Conservation (phyloP, 768 basidiomycete species). For the Fomitopsis serialis region DNA sequence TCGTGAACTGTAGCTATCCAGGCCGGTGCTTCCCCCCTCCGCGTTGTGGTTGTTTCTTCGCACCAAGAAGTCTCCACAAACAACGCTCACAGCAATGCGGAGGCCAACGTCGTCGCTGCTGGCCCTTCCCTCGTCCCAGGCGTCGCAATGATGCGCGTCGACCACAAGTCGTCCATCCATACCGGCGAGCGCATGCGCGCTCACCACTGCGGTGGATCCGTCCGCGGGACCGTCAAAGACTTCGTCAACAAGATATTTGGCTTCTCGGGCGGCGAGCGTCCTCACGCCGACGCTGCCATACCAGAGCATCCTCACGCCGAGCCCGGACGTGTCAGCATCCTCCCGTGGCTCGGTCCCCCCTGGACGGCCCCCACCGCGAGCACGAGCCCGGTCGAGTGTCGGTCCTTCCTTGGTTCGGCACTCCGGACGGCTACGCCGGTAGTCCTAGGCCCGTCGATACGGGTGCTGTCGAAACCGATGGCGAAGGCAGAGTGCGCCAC, state of each 20-base stretch:
- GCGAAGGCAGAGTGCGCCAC: not conserved
- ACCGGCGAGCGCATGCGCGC: not conserved
- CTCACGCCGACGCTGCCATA: not conserved
- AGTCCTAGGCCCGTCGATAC: conserved; percentile 13
- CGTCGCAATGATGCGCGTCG: conserved; percentile 6
- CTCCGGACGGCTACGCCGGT: too few relatives aligned
- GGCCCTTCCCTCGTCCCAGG: conserved; percentile 4
- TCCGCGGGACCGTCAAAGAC: conserved; percentile 45
- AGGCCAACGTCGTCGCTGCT: conserved; percentile 4
- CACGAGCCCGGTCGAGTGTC: too few relatives aligned
- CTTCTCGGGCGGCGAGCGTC: conserved; percentile 41
- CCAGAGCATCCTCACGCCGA: conserved; percentile 5
- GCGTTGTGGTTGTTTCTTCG: conserved; percentile 35
- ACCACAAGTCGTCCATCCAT: not conserved
- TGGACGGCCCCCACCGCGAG: conserved; percentile 3
- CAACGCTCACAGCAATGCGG: not conserved
- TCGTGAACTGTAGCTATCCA: conserved; percentile 15
- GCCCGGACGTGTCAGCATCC: conserved; percentile 7
- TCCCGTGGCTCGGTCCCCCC: conserved; percentile 16
- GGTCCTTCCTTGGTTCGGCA: too few relatives aligned
- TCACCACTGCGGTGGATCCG: conserved; percentile 25
- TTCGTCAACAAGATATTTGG: conserved; percentile 52
- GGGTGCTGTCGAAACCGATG: not conserved
- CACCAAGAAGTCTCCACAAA: conserved; percentile 26
- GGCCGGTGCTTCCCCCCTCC: conserved; percentile 31